Evolutionary conservation across 2,329 filamentous ascomycete species (phyloP).

Genomic region (Lachnellula suecica): DNA sequence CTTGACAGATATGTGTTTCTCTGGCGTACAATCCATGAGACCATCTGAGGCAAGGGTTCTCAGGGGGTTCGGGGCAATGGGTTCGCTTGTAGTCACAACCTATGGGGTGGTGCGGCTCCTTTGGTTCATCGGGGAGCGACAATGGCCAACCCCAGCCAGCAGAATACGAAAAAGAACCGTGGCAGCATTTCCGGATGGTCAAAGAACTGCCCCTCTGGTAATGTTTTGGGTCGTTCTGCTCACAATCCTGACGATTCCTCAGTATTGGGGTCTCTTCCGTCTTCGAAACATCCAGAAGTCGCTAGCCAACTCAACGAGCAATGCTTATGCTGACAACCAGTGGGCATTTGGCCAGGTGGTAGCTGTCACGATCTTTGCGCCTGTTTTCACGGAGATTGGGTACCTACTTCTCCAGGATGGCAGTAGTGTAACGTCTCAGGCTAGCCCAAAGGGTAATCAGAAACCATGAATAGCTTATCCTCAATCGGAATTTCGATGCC

Average conservation of each 20-base stretch:
- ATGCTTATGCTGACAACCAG: slow-evolving; percentile 13
- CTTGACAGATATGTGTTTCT: slow-evolving; percentile 2
- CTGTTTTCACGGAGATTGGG: slow-evolving; percentile 8
- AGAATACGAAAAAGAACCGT: background rate
- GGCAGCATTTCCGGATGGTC: background rate
- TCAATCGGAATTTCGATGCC: too few species aligned
- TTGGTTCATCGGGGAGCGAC: slow-evolving; percentile 7
- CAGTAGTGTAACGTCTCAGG: too few species aligned
- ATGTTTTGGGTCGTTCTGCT: background rate
- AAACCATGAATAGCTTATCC: too few species aligned
- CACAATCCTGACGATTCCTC: slow-evolving; percentile 8
- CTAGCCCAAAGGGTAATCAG: too few species aligned
- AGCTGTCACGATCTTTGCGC: slow-evolving; percentile 13
- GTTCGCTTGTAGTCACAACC: background rate
- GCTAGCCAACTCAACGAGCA: slow-evolving; percentile 5
- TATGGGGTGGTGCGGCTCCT: slow-evolving; percentile 5
- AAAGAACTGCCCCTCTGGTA: background rate
- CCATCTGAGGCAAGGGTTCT: slow-evolving; percentile 1
- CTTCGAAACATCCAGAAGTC: slow-evolving; percentile 9
- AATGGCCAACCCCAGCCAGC: background rate
- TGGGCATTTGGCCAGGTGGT: slow-evolving; percentile 18
- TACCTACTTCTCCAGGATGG: too few species aligned
- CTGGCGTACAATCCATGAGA: background rate
- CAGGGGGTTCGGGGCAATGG: slow-evolving; percentile 5
- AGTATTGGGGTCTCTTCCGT: slow-evolving; percentile 12